Conservation (phyloP, 352 stramenopile species). For the Phytophthora uliginosa region DNA sequence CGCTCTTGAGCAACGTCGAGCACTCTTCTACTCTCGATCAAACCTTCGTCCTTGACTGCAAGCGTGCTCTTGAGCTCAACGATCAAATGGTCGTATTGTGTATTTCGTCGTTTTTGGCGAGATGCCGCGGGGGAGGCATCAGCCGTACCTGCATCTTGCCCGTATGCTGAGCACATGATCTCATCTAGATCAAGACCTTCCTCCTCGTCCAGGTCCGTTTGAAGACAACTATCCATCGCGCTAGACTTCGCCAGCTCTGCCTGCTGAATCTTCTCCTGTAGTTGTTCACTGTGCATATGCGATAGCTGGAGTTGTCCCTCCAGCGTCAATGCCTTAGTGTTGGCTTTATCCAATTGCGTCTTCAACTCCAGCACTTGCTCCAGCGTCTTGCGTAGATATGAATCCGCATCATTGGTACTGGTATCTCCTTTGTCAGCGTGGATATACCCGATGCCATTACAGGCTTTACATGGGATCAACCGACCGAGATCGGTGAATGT, state of each 20-base stretch:
- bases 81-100: conserved; percentile 77
- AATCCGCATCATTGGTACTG: conserved; percentile 43
- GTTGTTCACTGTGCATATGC: conserved; percentile 29
- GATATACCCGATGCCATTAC: conserved; percentile 65
- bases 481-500: conserved; percentile 31
- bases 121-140: background rate
- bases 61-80: conserved; percentile 71
- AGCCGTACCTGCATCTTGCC: background rate
- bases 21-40: conserved; percentile 43
- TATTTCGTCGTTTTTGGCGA: conserved; percentile 36
- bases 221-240: conserved; percentile 44
- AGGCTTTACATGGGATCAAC: conserved; percentile 62
- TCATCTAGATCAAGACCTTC: conserved; percentile 59
- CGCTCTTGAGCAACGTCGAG: conserved; percentile 50
- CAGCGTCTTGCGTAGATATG: conserved; percentile 72
- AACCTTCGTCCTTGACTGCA: conserved; percentile 49
- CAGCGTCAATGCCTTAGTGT: conserved; percentile 34
- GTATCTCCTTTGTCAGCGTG: conserved; percentile 26
- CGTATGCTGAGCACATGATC: conserved; percentile 47
- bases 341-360: conserved; percentile 48
- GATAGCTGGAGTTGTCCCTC: conserved; percentile 53
- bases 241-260: conserved; percentile 44
- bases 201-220: conserved; percentile 66
- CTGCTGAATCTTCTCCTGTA: conserved; percentile 52
- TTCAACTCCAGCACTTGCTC: conserved; percentile 71